These are phyloP conservation scores for Bacterosira constricta DNA, from an alignment of 108 stramenopile genomes.

Conservation along the genomic window DNA sequence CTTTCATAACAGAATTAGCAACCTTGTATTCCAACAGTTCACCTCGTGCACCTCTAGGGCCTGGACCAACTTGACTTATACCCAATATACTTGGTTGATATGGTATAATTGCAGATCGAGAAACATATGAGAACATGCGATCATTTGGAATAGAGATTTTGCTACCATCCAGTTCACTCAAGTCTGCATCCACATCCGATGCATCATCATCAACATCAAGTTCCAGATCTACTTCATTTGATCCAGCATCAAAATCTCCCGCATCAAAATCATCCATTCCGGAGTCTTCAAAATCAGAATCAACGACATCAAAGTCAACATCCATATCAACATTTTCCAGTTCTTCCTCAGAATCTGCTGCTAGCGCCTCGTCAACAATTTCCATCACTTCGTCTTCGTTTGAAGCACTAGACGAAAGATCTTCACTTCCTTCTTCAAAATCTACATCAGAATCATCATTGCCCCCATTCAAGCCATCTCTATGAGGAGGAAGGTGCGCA, in stretches of 20 bases:
- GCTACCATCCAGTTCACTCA: conserved; percentile 39
- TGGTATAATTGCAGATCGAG: conserved; percentile 74
- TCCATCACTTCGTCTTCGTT: conserved; percentile 67
- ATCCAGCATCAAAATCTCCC: too few relatives aligned
- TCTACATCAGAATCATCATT: conserved; percentile 13
- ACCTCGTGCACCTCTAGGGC: conserved; percentile 53
- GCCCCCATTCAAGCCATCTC: conserved; percentile 4
- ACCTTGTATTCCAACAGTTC: conserved; percentile 67
- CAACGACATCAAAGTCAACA: conserved; percentile 35
- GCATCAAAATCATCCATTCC: conserved; percentile 11
- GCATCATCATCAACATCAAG: conserved; percentile 47
- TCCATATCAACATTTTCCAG: conserved; percentile 51
- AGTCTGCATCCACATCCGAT: conserved; percentile 40
- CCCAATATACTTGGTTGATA: conserved; percentile 81
- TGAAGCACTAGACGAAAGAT: conserved; percentile 16
- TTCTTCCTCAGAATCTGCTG: conserved; percentile 38
- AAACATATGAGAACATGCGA: conserved; percentile 68
- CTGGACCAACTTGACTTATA: conserved; percentile 64
- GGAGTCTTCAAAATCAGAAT: conserved; percentile 11
- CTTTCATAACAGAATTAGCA: conserved; percentile 72
- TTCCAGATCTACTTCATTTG: conserved; percentile 6
- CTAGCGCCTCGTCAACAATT: conserved; percentile 34
- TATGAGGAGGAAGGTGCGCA: conserved; percentile 20
- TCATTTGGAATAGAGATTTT: conserved; percentile 34
- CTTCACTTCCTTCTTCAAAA: conserved; percentile 23